Evolutionary conservation across 805 yeast species (phyloP).

Genomic region (Candida arabinofermentans): DNA sequence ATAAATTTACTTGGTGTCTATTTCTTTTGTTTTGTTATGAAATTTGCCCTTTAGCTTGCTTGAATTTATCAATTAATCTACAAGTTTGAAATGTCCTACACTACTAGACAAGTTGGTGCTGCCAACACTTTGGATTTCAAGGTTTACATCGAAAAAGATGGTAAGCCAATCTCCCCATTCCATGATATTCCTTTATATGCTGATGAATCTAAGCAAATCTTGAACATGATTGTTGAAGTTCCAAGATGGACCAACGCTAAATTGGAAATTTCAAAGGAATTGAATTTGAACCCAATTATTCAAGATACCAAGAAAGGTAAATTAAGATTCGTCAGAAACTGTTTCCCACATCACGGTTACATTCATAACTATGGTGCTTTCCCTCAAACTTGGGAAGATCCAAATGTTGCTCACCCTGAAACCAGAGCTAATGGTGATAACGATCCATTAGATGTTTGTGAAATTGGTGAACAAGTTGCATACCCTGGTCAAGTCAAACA

Average conservation of each 20-base stretch:
- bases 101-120: slow-evolving; percentile 92
- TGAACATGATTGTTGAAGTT: slow-evolving; percentile 83
- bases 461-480: slow-evolving; percentile 66
- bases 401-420: slow-evolving; percentile 58
- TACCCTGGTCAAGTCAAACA: slow-evolving; percentile 73
- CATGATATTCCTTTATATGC: slow-evolving; percentile 93
- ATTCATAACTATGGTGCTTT: slow-evolving; percentile 98
- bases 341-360: slow-evolving; percentile 98
- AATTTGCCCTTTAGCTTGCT: neutral
- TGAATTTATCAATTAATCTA: neutral
- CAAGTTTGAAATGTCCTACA: slow-evolving; percentile 54
- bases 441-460: slow-evolving; percentile 84
- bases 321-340: slow-evolving; percentile 91
- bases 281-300: slow-evolving; percentile 82
- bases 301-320: slow-evolving; percentile 98
- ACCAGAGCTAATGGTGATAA: slow-evolving; percentile 73
- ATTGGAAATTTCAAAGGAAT: slow-evolving; percentile 87
- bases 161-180: slow-evolving; percentile 92
- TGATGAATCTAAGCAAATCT: slow-evolving; percentile 83
- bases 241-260: slow-evolving; percentile 99
- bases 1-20: neutral
- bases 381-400: slow-evolving; percentile 92
- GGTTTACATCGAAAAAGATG: slow-evolving; percentile 87
- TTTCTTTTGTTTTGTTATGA: neutral
- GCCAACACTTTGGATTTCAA: slow-evolving; percentile 93